phyloP scores from a whole-genome alignment of 1,139 yeast species.

The Debaryomyces singareniensis region DNA sequence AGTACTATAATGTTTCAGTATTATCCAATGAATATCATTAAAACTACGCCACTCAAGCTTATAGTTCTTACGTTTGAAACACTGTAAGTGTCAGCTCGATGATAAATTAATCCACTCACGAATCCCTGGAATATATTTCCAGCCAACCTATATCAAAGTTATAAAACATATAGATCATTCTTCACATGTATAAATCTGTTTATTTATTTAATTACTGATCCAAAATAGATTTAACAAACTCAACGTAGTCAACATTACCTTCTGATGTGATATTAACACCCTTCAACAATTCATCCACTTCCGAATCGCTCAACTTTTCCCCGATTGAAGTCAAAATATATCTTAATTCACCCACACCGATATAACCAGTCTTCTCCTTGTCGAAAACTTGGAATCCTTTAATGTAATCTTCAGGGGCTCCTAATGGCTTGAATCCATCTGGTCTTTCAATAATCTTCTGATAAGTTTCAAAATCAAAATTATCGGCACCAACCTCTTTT shows the following conservation, averaged over 20 bases:
- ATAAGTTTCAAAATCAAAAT: slow-evolving; percentile 72
- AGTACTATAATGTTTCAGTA: too few relatives aligned
- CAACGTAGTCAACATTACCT: slow-evolving; percentile 91
- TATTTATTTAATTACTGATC: slow-evolving; percentile 77
- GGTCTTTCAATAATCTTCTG: slow-evolving; percentile 77
- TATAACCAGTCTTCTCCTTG: slow-evolving; percentile 90
- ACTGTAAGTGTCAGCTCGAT: too few relatives aligned
- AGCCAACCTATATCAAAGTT: too few relatives aligned
- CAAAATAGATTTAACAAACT: slow-evolving; percentile 87
- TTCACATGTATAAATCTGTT: too few relatives aligned
- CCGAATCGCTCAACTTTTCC: slow-evolving; percentile 82
- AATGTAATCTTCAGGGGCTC: slow-evolving; percentile 94
- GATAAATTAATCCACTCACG: too few relatives aligned
- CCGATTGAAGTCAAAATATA: slow-evolving; percentile 92
- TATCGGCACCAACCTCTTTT: slow-evolving; percentile 34
- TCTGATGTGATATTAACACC: slow-evolving; percentile 92
- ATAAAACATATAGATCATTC: too few relatives aligned
- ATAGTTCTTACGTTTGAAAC: too few relatives aligned
- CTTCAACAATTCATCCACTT: slow-evolving; percentile 91
- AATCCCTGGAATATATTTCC: too few relatives aligned
- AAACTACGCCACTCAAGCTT: too few relatives aligned
- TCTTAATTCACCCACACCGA: slow-evolving; percentile 94
- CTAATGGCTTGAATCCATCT: slow-evolving; percentile 83
- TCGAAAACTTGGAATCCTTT: slow-evolving; percentile 98
- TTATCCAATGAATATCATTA: too few relatives aligned